These are phyloP conservation scores for Neofusicoccum kwambonambiense DNA, from an alignment of 2,329 filamentous ascomycete genomes.

Conservation along the genomic window DNA sequence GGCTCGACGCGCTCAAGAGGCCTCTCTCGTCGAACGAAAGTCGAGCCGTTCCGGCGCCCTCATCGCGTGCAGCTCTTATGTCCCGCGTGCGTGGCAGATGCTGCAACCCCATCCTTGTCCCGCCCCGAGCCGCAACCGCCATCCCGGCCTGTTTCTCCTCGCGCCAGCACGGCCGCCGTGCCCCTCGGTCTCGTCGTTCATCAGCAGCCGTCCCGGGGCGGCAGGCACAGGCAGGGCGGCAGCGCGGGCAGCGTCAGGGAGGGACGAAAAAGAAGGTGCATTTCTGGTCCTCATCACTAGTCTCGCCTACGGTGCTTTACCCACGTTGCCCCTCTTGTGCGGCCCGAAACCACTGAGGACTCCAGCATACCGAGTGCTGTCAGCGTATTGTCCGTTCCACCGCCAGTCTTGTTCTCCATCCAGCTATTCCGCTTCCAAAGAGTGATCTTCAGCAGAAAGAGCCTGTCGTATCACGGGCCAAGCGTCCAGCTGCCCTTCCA, in stretches of 20 bases:
- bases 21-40: constrained; percentile 7
- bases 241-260: neutral
- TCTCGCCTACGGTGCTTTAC: constrained; percentile 16
- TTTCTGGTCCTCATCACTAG: constrained; percentile 13
- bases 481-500: neutral
- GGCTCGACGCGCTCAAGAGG: constrained; percentile 2
- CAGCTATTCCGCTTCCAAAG: constrained; percentile 10
- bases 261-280: neutral
- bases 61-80: neutral
- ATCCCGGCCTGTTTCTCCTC: neutral
- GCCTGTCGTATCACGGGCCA: constrained; percentile 10
- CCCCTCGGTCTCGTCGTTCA: neutral
- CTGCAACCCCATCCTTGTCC: neutral
- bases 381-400: constrained; percentile 8
- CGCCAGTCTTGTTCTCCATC: constrained; percentile 9
- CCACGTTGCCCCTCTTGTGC: constrained; percentile 14
- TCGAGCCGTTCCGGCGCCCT: neutral
- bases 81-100: neutral
- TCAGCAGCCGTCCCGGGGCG: neutral
- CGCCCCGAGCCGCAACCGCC: constrained; percentile 2
- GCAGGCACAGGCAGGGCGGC: neutral
- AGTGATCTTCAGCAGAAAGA: constrained; percentile 16
- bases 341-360: constrained; percentile 15
- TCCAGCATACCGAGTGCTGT: constrained; percentile 8
- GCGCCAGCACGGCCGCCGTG: neutral